Evolutionary conservation across 2,329 filamentous ascomycete species (phyloP), one percentile per base, ranked within the genome.

Genomic region (Triangularia verruculosa): DNA sequence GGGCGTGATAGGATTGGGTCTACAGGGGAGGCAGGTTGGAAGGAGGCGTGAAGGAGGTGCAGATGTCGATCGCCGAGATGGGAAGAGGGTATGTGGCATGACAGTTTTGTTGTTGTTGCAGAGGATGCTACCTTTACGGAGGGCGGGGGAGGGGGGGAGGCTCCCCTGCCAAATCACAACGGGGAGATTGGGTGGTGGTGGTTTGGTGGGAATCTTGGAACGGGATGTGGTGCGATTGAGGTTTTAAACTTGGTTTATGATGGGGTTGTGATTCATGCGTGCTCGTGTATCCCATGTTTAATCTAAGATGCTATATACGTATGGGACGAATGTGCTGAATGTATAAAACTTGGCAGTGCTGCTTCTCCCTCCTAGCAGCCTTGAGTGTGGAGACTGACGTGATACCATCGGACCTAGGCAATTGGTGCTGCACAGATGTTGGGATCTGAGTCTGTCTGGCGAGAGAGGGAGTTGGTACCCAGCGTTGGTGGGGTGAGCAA

Each of bases 321-420:
- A n/a, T n/a, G n/a, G n/a, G n/a, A n/a, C n/a, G n/a, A n/a, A n/a
- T n/a, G n/a, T n/a, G n/a, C n/a, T n/a, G n/a, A n/a, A n/a, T n/a
- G n/a, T n/a, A n/a, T n/a, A n/a, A n/a, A n/a, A n/a, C n/a, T n/a
- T n/a, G n/a, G n/a, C n/a, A n/a, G n/a, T n/a, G n/a, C n/a, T n/a
- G n/a, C n/a, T n/a, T n/a, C n/a, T n/a, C n/a, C n/a, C n/a, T n/a
- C n/a, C 39, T 47, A 17, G 39, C 17, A 17, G 20, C n/a, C 39
- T 47, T 47, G 7, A 47, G 39, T 22, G 39, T 47, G 39, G 17
- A 47, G 52, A 54, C 22, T 25, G 56, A 58, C 20, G 22, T 47
- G 56, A 58, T 47, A 58, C 32, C 56, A 58, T 43, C 30, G 30
- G 24, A 47, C 56, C 56, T 56, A 7, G 5, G 39, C 39, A 47